These are phyloP conservation scores for Linaria vulgaris DNA, from an alignment of 257 asterid species.

Conservation along the genomic window DNA sequence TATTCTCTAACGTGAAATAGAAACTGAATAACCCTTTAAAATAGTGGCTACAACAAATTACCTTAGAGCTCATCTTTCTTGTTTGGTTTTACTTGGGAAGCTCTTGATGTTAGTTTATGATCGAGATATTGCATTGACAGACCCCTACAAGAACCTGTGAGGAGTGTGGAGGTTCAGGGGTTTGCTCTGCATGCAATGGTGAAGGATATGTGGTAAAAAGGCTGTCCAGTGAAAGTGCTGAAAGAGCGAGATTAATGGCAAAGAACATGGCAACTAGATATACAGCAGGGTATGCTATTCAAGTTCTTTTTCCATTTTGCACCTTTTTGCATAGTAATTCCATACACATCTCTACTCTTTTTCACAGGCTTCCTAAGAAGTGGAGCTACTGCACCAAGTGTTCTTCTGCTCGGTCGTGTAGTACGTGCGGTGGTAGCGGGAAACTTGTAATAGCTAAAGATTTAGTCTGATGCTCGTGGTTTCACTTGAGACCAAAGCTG, in stretches of 20 bases:
- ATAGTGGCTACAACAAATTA: neutral
- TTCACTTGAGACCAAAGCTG: neutral
- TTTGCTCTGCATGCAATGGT: slow-evolving; percentile 86
- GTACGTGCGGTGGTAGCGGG: slow-evolving; percentile 77
- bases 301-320: neutral
- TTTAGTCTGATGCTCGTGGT: neutral
- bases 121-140: slow-evolving; percentile 39
- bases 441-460: slow-evolving; percentile 25
- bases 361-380: slow-evolving; percentile 81
- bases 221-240: slow-evolving; percentile 65
- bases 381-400: slow-evolving; percentile 98
- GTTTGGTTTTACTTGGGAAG: neutral
- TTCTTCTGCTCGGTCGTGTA: slow-evolving; percentile 76
- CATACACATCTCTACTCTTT: neutral
- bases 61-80: neutral
- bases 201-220: slow-evolving; percentile 83
- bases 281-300: slow-evolving; percentile 71
- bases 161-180: slow-evolving; percentile 78
- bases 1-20: too few species aligned
- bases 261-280: slow-evolving; percentile 80
- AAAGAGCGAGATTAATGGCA: slow-evolving; percentile 69
- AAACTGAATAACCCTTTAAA: too few species aligned
- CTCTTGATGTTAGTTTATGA: slow-evolving; percentile 5
- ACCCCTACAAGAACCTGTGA: slow-evolving; percentile 51
- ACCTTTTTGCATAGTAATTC: neutral